These are phyloP conservation scores for Rubus parviflorus DNA, from an alignment of 306 rosid genomes.

Conservation along the genomic window DNA sequence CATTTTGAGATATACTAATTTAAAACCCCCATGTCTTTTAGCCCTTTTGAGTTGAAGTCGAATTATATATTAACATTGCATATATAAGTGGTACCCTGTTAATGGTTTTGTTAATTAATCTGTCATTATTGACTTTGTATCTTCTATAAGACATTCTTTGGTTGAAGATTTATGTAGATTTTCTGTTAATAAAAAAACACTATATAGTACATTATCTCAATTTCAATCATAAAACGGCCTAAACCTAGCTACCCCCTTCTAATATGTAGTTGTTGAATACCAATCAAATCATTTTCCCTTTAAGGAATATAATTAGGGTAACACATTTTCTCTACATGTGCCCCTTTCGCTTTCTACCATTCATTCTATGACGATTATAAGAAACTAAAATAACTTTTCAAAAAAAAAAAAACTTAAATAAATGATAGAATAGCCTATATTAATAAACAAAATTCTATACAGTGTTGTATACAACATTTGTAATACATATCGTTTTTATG, in stretches of 20 bases:
- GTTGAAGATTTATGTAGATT: slow-evolving; percentile 39
- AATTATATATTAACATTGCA: neutral
- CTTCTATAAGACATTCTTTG: slow-evolving; percentile 23
- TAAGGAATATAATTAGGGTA: no score
- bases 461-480: no score
- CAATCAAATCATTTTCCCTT: no score
- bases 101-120: slow-evolving; percentile 17
- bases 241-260: slow-evolving; percentile 14
- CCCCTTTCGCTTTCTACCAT: no score
- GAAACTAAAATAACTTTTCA: no score
- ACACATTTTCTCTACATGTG: no score
- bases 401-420: no score
- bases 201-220: neutral
- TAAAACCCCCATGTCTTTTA: neutral
- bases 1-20: neutral
- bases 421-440: no score
- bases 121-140: slow-evolving; percentile 34
- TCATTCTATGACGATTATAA: no score
- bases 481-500: no score
- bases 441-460: no score
- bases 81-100: neutral
- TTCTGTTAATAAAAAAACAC: slow-evolving; percentile 19
- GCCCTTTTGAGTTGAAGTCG: neutral
- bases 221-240: slow-evolving; percentile 1
- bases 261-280: no score